Evolutionary conservation across 768 basidiomycete species (phyloP), one percentile per base, ranked within the genome.

Genomic region (Candolleomyces aberdarensis): DNA sequence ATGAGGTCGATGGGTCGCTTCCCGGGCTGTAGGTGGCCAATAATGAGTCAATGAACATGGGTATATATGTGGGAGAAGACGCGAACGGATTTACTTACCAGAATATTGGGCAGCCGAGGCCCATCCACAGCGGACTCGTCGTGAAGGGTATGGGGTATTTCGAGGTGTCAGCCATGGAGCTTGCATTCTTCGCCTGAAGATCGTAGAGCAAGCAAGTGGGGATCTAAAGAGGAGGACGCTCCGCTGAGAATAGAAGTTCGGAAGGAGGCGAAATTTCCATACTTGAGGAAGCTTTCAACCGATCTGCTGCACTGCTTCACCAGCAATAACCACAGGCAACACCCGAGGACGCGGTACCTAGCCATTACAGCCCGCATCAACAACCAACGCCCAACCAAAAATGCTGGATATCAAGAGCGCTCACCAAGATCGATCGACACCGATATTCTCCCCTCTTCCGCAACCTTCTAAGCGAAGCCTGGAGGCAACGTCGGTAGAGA

Each of bases 281-380:
- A 83, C 87, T 95, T 94, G 61, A 83, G 83, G 17, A 96, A 73
- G 58, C 94, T 92, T 69, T 94, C n/a, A n/a, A n/a, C n/a, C n/a
- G 58, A 95, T 92, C 69, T 94, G 92, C 64, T 94, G 93, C 4
- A 94, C 82, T 64, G 81, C 82, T 14, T 93, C 93, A 0, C 82
- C 83, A 9, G 89, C 84, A 60, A 94, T 89, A 91, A 31, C 91
- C 92, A 74, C 92, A 93, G 4, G 91, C 93, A 2, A 92, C n/a
- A n/a, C n/a, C n/a, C n/a, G n/a, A n/a, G n/a, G 92, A 73, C 91
- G 92, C 92, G 66, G 29, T 57, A 50, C 50, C 62, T 29, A 32
- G 22, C 59, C 22, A 26, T 26, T 26, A 26, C 26, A 26, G 26
- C 26, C 26, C 26, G 22, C 51, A 29, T 52, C 19, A 52, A 3